Base-by-base conservation (phyloP, 2,329 filamentous ascomycete genomes). In the Aspergillus melleus region DNA sequence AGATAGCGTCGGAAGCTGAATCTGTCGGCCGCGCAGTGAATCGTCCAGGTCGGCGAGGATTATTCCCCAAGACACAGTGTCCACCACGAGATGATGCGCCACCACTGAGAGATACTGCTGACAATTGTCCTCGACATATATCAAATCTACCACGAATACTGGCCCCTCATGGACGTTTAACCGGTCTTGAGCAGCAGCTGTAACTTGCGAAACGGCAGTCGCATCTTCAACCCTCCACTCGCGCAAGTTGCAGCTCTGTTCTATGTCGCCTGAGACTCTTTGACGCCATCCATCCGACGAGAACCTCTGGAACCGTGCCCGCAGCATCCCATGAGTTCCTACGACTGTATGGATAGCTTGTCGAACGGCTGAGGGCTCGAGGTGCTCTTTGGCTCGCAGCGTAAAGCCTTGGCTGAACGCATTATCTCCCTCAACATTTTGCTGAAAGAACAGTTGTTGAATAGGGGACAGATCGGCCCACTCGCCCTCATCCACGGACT, bases 331-430 rank as follows among this genome's bases (percentile, higher is more conserved):
- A 12, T 36, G 10, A 36, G 32, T 36, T 36, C 10, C 3, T 9
- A 36, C 3, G 10, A 36, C 12, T 10, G 6, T 12, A 36, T 36
- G 49, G n/a, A 52, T 26, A 6, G 50, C 50, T 6, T 52, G 26
- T 8, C 16, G 19, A 16, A 52, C 14, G 70, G n/a, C 2, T 58
- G 63, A 20, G 26, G 50, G 2, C 46, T 49, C 9, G 68, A 30
- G 14, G 50, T 19, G 2, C 51, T 20, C 9, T 58, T 49, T 39
- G 3, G 68, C 39, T 2, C 56, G 60, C 5, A 70, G 55, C 14
- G 66, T 57, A 55, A 70, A 64, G 44, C 63, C 68, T 51, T 71
- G 70, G 49, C 69, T 72, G 59, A 66, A 72, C 54, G 65, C 63
- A 3, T 61, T 57, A 14, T 61, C 20, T 1, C 55, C 62, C 10